Percentiles rank a stretch among this genome's conserved stretches.
Evolutionary conservation across 2,329 filamentous ascomycete genomes (phyloP).

Genomic region (Penicillium verrucosum): DNA sequence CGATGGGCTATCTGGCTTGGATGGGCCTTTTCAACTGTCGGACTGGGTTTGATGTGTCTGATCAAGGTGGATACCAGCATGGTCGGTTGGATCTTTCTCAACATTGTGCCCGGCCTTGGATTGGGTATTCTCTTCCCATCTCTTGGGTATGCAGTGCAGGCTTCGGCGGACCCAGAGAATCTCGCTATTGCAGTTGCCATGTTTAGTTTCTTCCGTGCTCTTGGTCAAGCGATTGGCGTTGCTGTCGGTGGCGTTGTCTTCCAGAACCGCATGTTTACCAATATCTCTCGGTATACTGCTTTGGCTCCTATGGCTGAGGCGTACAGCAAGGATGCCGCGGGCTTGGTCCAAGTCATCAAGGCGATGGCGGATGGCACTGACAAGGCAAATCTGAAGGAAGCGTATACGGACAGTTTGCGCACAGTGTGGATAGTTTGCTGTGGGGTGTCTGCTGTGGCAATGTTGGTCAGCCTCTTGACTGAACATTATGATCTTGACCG

Average conservation of each 20-base stretch:
- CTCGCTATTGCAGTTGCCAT: constrained; percentile 61
- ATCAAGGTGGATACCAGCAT: constrained; percentile 47
- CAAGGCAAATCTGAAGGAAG: constrained; percentile 48
- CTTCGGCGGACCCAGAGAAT: constrained; percentile 54
- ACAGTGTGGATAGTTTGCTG: constrained; percentile 58
- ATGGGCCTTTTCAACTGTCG: constrained; percentile 59
- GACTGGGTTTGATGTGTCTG: constrained; percentile 50
- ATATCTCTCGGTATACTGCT: constrained; percentile 48
- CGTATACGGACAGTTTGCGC: constrained; percentile 54
- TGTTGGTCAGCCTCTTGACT: constrained; percentile 53
- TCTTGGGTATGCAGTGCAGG: constrained; percentile 63
- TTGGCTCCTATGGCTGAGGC: constrained; percentile 49
- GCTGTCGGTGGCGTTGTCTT: constrained; percentile 67
- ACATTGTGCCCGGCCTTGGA: constrained; percentile 58
- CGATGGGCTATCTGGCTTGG: constrained; percentile 60
- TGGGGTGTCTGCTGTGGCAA: constrained; percentile 50
- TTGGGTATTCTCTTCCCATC: constrained; percentile 63
- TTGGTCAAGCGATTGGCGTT: constrained; percentile 65
- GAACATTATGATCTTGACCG: constrained; percentile 47
- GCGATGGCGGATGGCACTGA: constrained; percentile 45
- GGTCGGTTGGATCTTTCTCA: constrained; percentile 59
- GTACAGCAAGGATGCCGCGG: constrained; percentile 58
- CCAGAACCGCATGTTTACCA: constrained; percentile 60
- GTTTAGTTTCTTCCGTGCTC: constrained; percentile 64
- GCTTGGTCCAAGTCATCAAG: constrained; percentile 58